Percentiles rank a stretch among this genome's conserved stretches.
These are phyloP conservation scores for Moricandia moricandioides DNA, from an alignment of 345 rosid genomes.

Conservation along the genomic window DNA sequence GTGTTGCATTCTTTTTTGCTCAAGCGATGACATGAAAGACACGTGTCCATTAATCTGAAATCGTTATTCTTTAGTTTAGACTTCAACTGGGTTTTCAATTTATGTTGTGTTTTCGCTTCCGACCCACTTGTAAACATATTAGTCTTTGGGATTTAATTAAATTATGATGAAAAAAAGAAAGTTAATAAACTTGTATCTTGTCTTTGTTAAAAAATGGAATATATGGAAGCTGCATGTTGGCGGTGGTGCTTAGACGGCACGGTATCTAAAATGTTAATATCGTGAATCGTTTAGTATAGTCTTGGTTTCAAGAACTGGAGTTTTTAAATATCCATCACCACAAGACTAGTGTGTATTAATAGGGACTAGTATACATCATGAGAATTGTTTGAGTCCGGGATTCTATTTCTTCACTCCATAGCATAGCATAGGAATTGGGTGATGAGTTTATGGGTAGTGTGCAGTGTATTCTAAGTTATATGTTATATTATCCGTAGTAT, in stretches of 20 bases:
- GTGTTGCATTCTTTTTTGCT: no score
- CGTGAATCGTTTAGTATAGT: slow-evolving; percentile 7
- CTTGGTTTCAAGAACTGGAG: background rate
- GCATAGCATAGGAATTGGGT: background rate
- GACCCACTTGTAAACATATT: no score
- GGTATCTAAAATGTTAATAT: slow-evolving; percentile 10
- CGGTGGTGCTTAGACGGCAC: slow-evolving; percentile 19
- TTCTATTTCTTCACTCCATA: background rate
- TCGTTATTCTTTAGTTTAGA: no score
- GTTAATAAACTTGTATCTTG: no score
- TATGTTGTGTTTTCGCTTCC: no score
- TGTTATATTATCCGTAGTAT: background rate
- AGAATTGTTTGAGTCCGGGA: background rate
- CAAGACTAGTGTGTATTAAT: background rate
- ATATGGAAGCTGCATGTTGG: slow-evolving; percentile 5
- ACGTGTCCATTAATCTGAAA: no score
- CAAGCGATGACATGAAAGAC: no score
- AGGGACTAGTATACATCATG: background rate
- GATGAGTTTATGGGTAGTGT: background rate
- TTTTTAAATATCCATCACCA: background rate
- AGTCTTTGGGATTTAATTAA: no score
- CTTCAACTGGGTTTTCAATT: no score
- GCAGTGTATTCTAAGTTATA: background rate
- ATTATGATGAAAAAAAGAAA: no score
- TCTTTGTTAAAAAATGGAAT: background rate